Evolutionary conservation across 2,329 filamentous ascomycete genomes (phyloP), one percentile per base, ranked within the genome.

Genomic region (Botrytis medusae): DNA sequence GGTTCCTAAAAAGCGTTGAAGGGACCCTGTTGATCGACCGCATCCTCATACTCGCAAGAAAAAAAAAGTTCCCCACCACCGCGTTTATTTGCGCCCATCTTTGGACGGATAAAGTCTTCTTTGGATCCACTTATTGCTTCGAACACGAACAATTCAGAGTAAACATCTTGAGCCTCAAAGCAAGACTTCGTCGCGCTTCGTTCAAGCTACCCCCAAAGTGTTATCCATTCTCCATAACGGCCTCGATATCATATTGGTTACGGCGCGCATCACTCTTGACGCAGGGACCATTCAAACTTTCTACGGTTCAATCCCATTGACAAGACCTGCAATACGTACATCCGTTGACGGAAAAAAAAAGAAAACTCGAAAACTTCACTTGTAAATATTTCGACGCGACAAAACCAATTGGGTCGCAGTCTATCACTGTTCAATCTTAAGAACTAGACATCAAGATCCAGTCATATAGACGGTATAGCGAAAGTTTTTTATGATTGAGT

Each of bases 101-200:
- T 61, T 69, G 71, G 32, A 72, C 71, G 71, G 63, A 72, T 72
- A 72, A 72, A 72, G 71, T 72, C 71, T 54, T 60, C 63, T 59
- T 44, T 25, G 63, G 71, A 59, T 72, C 71, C 71, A 72, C 71
- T 72, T 72, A 67, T 69, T 72, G 57, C 71, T 69, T 72, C 71
- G 69, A 71, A 72, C 71, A 69, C 65, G 65, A 69, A 72, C 64
- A 72, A 48, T 72, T 69, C 46, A 37, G n/a, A 61, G 71, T 61
- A 61, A 72, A 69, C 63, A 72, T 72, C 71, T 48, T 48, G 71
- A 72, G 71, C 71, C 64, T 72, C 71, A 67, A 20, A 69, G 54
- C 62, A 44, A 22, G 54, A n/a, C 51, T 57, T 46, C 62, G 48
- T 68, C 51, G 71, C 62, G 71, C 71, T 60, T 72, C 71, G 44